Evolutionary conservation across 208 protist species (phyloP).

Genomic region (Trichomonas gallinae): DNA sequence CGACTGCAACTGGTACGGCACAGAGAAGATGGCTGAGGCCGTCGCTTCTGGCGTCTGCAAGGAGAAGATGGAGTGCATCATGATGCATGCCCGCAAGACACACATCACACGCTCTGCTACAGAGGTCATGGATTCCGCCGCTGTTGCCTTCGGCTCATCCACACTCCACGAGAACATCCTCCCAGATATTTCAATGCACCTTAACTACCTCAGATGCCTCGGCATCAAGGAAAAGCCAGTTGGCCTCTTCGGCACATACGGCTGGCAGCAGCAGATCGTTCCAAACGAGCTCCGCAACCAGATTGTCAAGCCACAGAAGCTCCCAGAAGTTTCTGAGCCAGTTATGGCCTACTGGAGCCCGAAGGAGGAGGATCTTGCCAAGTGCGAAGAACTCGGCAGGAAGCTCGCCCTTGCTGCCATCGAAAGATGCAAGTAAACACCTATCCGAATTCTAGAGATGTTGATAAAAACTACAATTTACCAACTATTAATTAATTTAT

Average conservation of each 20-base stretch:
- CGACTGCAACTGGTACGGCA: slow-evolving; percentile 6
- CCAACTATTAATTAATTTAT: too few species aligned
- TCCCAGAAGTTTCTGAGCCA: background rate
- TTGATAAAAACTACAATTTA: too few species aligned
- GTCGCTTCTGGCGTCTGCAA: background rate
- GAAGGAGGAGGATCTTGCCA: background rate
- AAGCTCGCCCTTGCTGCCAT: background rate
- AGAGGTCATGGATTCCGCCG: background rate
- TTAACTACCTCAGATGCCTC: background rate
- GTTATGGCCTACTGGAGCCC: background rate
- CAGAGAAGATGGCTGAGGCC: background rate
- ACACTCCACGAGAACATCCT: background rate
- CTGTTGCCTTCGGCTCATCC: background rate
- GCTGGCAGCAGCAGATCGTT: background rate
- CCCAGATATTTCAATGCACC: background rate
- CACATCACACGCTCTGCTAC: slow-evolving; percentile 7
- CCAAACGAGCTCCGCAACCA: background rate
- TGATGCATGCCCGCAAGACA: background rate
- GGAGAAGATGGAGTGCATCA: background rate
- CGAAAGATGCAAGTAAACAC: background rate
- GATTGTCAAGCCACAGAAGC: background rate
- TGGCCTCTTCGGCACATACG: background rate
- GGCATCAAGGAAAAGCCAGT: background rate
- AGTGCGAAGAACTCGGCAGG: background rate
- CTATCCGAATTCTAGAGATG: background rate